Conservation (phyloP, 108 stramenopile genomes). For the Skeletonema grethae region DNA sequence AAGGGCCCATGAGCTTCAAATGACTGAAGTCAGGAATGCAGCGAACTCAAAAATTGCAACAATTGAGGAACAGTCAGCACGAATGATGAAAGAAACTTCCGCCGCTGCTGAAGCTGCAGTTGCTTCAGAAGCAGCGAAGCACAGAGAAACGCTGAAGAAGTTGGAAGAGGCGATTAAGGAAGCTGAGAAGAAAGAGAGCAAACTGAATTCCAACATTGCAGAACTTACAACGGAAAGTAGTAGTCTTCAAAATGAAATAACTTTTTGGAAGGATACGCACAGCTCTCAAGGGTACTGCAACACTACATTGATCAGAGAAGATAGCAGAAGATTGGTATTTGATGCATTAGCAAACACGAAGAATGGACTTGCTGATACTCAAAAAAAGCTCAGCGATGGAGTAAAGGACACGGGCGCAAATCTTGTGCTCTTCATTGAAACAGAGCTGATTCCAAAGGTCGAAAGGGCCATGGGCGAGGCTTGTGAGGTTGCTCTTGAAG, state of each 20-base stretch:
- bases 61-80: slow-evolving; percentile 10
- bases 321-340: slow-evolving; percentile 27
- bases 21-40: slow-evolving; percentile 12
- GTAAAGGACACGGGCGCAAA: slow-evolving; percentile 11
- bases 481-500: background rate
- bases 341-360: slow-evolving; percentile 19
- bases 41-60: slow-evolving; percentile 2
- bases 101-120: background rate
- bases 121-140: slow-evolving; percentile 12
- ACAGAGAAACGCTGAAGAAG: background rate
- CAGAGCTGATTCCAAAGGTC: slow-evolving; percentile 12
- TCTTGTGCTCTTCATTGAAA: slow-evolving; percentile 15
- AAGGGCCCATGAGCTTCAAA: slow-evolving; percentile 13
- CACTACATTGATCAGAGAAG: slow-evolving; percentile 35
- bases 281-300: slow-evolving; percentile 44
- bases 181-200: slow-evolving; percentile 11
- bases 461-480: slow-evolving; percentile 13
- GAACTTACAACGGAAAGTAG: background rate
- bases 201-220: slow-evolving; percentile 20
- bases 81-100: background rate
- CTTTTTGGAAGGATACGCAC: slow-evolving; percentile 43
- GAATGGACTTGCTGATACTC: slow-evolving; percentile 14
- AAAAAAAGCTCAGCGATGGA: slow-evolving; percentile 21
- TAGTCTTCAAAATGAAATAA: slow-evolving; percentile 38
- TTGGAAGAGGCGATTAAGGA: slow-evolving; percentile 9